Evolutionary conservation across 805 yeast species (phyloP).

Genomic region (Kodamaea leandrae): DNA sequence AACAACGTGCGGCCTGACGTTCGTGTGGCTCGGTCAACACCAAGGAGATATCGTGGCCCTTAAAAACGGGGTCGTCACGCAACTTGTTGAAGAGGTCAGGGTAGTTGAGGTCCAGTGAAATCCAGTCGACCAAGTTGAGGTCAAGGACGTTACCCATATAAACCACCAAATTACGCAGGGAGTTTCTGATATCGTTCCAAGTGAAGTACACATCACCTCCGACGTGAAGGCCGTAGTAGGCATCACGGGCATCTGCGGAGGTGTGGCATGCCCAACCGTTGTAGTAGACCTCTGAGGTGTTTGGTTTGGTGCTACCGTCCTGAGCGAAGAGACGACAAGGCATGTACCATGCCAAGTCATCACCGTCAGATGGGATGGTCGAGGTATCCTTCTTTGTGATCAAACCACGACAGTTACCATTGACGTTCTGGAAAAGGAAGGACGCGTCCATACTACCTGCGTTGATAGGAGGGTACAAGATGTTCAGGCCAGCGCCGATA

Average conservation of each 20-base stretch:
- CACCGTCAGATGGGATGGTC: conserved; percentile 61
- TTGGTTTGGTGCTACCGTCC: conserved; percentile 70
- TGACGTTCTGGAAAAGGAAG: conserved; percentile 85
- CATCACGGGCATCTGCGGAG: conserved; percentile 59
- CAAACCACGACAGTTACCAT: conserved; percentile 81
- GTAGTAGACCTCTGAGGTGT: conserved; percentile 62
- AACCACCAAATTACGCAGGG: conserved; percentile 75
- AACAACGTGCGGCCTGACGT: conserved; percentile 73
- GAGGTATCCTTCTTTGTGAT: conserved; percentile 68
- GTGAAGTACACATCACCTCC: conserved; percentile 80
- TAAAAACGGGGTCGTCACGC: conserved; percentile 49
- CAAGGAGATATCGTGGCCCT: conserved; percentile 80
- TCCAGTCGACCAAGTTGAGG: conserved; percentile 72
- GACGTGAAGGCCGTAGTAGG: conserved; percentile 58
- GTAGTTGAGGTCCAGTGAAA: conserved; percentile 67
- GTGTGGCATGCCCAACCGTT: conserved; percentile 93
- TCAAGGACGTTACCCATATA: conserved; percentile 89
- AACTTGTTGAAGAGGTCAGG: conserved; percentile 71
- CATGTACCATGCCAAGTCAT: conserved; percentile 89
- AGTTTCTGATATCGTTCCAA: conserved; percentile 80
- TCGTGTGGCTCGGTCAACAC: conserved; percentile 64
- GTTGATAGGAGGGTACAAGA: conserved; percentile 78
- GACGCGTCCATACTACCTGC: conserved; percentile 89
- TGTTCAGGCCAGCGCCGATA: conserved; percentile 62
- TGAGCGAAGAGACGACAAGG: conserved; percentile 75